Conservation (phyloP, 2,329 filamentous ascomycete species). For the Nothophaeocryptopus gaeumannii region DNA sequence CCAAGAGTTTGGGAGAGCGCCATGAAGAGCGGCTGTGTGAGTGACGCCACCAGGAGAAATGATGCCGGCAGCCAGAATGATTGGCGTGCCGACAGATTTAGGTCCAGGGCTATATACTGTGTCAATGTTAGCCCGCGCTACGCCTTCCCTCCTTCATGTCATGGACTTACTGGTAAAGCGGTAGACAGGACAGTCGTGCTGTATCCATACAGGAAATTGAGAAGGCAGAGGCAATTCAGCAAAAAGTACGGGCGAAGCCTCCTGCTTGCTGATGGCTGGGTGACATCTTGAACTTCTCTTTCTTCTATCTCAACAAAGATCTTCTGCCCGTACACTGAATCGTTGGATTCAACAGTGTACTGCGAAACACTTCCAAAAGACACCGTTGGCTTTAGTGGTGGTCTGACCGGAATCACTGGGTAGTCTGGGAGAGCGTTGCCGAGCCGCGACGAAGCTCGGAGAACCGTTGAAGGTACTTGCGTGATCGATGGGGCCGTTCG, state of each 20-base stretch:
- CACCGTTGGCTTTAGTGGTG: slow-evolving; percentile 18
- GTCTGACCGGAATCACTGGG: slow-evolving; percentile 16
- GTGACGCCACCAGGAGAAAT: slow-evolving; percentile 39
- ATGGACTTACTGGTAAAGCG: slow-evolving; percentile 12
- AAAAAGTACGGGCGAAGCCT: not conserved
- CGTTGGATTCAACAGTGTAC: slow-evolving; percentile 19
- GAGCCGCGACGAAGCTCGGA: slow-evolving; percentile 22
- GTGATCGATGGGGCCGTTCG: not conserved
- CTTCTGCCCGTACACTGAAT: slow-evolving; percentile 9
- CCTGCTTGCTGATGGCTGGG: not conserved
- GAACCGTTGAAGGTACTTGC: slow-evolving; percentile 1
- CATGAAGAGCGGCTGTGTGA: slow-evolving; percentile 41
- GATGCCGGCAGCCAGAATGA: slow-evolving; percentile 43
- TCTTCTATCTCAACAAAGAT: not conserved
- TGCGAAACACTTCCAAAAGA: slow-evolving; percentile 19
- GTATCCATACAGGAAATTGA: slow-evolving; percentile 14
- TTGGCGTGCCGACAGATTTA: slow-evolving; percentile 4
- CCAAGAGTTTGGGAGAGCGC: slow-evolving; percentile 42
- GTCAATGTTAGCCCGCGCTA: too few relatives aligned
- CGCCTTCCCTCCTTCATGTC: too few relatives aligned
- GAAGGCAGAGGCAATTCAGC: slow-evolving; percentile 11
- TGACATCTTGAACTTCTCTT: not conserved
- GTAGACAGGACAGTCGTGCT: slow-evolving; percentile 12
- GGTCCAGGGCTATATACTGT: slow-evolving; percentile 10
- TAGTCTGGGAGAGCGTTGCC: slow-evolving; percentile 22